A percentile compares a stretch with the other conserved stretches of the same genome.
These are phyloP conservation scores for Exserohilum turcica DNA, from an alignment of 2,329 filamentous ascomycete species.

Conservation along the genomic window DNA sequence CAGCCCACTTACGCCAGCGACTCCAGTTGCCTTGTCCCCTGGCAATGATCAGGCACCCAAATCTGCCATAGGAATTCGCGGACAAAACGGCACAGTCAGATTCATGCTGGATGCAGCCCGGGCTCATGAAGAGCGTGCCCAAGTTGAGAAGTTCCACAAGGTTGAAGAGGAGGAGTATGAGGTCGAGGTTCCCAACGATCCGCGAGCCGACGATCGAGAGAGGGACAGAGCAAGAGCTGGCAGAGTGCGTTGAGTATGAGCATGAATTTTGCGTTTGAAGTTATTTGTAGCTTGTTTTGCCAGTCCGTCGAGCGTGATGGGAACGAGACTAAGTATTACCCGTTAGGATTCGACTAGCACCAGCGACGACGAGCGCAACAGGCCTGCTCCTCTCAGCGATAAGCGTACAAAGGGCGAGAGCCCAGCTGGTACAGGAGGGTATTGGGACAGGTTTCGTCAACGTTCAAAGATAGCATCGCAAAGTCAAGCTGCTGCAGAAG, in stretches of 20 bases:
- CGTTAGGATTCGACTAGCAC: background rate
- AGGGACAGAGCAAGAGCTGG: slow-evolving; percentile 23
- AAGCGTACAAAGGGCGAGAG: background rate
- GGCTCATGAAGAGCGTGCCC: slow-evolving; percentile 71
- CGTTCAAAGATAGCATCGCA: background rate
- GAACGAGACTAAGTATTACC: slow-evolving; percentile 1
- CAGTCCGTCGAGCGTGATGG: background rate
- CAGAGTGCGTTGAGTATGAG: slow-evolving; percentile 39
- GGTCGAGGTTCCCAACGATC: slow-evolving; percentile 61
- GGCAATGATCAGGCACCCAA: slow-evolving; percentile 40
- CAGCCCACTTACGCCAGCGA: slow-evolving; percentile 50
- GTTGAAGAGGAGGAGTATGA: slow-evolving; percentile 80
- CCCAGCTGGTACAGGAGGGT: background rate
- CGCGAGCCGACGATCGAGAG: slow-evolving; percentile 24
- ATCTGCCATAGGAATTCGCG: slow-evolving; percentile 46
- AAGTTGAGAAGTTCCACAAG: slow-evolving; percentile 70
- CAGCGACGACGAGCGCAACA: background rate
- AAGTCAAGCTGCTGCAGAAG: background rate
- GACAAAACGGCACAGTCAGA: slow-evolving; percentile 75
- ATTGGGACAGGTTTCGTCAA: background rate
- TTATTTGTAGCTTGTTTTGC: background rate
- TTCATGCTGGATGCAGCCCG: slow-evolving; percentile 86
- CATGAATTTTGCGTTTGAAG: slow-evolving; percentile 20
- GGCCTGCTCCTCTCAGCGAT: background rate
- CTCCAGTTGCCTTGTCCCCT: slow-evolving; percentile 53